Conservation (phyloP, 805 yeast species). For the Kazachstania bromeliacearum region DNA sequence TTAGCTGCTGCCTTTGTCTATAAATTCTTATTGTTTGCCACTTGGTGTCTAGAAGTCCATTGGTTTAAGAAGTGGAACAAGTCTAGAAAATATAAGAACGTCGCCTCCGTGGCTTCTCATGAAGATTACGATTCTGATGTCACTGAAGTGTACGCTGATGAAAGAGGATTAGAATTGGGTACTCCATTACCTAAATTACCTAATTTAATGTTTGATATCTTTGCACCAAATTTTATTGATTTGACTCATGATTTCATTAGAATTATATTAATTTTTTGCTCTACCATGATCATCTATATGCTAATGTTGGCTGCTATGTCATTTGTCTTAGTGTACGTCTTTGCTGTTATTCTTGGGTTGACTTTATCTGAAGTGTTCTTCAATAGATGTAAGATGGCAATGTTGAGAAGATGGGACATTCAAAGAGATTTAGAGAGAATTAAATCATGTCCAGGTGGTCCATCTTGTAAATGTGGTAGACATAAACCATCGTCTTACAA, state of each 20-base stretch:
- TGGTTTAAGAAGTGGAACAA: constrained; percentile 43
- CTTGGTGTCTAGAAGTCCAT: constrained; percentile 56
- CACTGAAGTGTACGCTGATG: constrained; percentile 20
- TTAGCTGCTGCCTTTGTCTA: constrained; percentile 50
- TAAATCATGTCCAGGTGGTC: constrained; percentile 23
- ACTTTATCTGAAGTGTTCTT: constrained; percentile 63
- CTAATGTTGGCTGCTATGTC: constrained; percentile 77
- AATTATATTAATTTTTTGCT: constrained; percentile 44
- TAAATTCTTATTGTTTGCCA: constrained; percentile 49
- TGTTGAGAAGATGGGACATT: constrained; percentile 27
- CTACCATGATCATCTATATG: constrained; percentile 60
- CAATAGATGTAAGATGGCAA: constrained; percentile 37
- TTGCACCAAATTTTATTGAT: constrained; percentile 23
- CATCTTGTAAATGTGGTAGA: constrained; percentile 23
- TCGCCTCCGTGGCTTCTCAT: not conserved
- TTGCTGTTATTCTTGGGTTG: constrained; percentile 62
- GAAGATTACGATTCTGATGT: constrained; percentile 1
- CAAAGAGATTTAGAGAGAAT: constrained; percentile 21
- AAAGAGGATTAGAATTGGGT: constrained; percentile 28
- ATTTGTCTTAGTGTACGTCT: constrained; percentile 55
- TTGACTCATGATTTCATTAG: constrained; percentile 42
- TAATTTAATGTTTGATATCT: constrained; percentile 21
- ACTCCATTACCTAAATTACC: constrained; percentile 24
- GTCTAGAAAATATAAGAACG: constrained; percentile 8
- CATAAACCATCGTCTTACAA: constrained; percentile 7